Conservation (phyloP, 169 alveolate species). For the Theileria orientalis region DNA sequence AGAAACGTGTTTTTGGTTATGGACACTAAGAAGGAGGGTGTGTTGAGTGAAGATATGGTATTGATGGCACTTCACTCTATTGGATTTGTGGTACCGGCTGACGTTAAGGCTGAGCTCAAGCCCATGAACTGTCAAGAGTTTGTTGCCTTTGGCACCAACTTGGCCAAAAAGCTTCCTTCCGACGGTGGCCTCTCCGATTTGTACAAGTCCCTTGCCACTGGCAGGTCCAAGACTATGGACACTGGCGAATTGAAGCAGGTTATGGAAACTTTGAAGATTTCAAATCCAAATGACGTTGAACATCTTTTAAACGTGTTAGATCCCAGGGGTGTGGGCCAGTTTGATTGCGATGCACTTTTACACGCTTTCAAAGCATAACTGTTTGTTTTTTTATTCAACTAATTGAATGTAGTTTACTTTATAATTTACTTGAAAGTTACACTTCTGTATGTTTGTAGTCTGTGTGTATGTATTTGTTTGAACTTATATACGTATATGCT, state of each 20-base stretch:
- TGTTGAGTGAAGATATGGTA: constrained; percentile 6
- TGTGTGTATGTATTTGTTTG: neutral
- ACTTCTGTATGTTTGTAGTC: neutral
- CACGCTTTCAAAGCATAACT: constrained; percentile 32
- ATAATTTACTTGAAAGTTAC: neutral
- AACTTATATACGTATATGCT: too few species aligned
- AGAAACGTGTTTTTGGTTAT: constrained; percentile 22
- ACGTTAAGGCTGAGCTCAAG: neutral
- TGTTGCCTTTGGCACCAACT: constrained; percentile 32
- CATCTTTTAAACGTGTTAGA: constrained; percentile 22
- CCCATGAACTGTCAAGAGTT: constrained; percentile 54
- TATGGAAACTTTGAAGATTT: constrained; percentile 38
- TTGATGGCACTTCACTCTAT: constrained; percentile 37
- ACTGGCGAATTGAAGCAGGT: constrained; percentile 50
- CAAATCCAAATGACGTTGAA: constrained; percentile 37
- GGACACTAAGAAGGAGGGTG: constrained; percentile 36
- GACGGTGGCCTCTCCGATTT: constrained; percentile 51
- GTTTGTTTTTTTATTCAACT: neutral
- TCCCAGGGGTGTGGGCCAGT: constrained; percentile 39
- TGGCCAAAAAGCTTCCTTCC: constrained; percentile 28
- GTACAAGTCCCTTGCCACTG: constrained; percentile 26
- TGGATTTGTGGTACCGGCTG: constrained; percentile 42
- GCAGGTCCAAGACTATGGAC: constrained; percentile 35
- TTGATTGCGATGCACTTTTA: constrained; percentile 17
- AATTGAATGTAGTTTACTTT: neutral